Evolutionary conservation across 495 filamentous ascomycete species (phyloP).

Genomic region (Arthonia radiata): DNA sequence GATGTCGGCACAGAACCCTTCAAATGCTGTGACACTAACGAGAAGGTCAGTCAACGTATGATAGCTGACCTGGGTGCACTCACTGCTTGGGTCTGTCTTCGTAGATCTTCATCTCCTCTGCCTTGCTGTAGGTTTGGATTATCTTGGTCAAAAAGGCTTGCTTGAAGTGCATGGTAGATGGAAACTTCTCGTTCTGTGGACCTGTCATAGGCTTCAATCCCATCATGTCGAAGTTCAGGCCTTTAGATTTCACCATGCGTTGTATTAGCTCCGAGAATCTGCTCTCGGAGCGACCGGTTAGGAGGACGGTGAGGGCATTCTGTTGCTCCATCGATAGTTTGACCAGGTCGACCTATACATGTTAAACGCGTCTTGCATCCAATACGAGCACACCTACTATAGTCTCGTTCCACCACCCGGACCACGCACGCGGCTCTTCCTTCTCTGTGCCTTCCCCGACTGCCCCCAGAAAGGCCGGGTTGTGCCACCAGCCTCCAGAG

Average conservation of each 20-base stretch:
- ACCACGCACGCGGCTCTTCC: conserved; percentile 67
- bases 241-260: conserved; percentile 54
- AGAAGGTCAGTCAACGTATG: conserved; percentile 2
- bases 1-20: conserved; percentile 49
- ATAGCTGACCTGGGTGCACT: conserved; percentile 5
- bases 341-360: conserved; percentile 41
- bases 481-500: conserved; percentile 96
- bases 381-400: conserved; percentile 21
- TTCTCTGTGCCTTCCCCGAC: conserved; percentile 64
- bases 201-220: conserved; percentile 66
- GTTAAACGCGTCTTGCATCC: background rate
- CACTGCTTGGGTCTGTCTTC: conserved; percentile 42
- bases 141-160: conserved; percentile 54
- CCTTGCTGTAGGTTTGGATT: conserved; percentile 57
- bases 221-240: conserved; percentile 71
- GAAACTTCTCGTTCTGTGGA: conserved; percentile 49
- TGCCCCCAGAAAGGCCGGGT: conserved; percentile 57
- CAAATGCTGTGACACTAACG: conserved; percentile 44
- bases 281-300: conserved; percentile 66
- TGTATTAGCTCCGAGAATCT: conserved; percentile 59
- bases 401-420: conserved; percentile 93
- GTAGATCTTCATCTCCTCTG: conserved; percentile 55
- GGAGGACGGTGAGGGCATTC: conserved; percentile 61
- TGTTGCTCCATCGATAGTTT: conserved; percentile 63
- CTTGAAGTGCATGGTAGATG: conserved; percentile 64